These are phyloP conservation scores for Bothriochloa decipiens DNA, from an alignment of 176 grass and related monocot species.

Conservation along the genomic window DNA sequence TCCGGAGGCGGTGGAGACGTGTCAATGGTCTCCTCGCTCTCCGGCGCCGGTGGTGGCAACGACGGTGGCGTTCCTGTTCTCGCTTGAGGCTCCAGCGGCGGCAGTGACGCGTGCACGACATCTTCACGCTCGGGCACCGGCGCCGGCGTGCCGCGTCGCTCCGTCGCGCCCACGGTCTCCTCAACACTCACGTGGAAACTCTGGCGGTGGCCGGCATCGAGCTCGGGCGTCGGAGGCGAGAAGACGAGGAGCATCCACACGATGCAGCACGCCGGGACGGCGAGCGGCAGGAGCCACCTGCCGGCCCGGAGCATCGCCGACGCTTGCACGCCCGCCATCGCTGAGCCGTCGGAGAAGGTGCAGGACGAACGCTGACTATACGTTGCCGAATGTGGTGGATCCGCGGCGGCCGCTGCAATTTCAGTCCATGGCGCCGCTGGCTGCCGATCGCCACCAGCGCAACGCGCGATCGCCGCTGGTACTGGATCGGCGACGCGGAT, in stretches of 20 bases:
- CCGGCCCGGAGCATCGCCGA: conserved; percentile 27
- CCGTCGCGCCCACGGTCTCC: not conserved
- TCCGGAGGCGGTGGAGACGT: not conserved
- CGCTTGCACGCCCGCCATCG: conserved; percentile 30
- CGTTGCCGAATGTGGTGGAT: not conserved
- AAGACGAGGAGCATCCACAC: conserved; percentile 42
- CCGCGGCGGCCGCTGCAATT: not conserved
- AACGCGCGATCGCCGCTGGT: conserved; percentile 1
- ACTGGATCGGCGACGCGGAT: conserved; percentile 6
- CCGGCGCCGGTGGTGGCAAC: not conserved
- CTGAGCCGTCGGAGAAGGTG: conserved; percentile 12
- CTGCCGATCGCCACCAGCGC: not conserved
- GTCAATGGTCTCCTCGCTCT: not conserved
- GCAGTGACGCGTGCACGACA: not conserved
- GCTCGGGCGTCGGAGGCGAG: conserved; percentile 3
- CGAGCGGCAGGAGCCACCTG: conserved; percentile 33
- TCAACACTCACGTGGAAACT: not conserved
- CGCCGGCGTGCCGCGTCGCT: not conserved
- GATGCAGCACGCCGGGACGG: conserved; percentile 43
- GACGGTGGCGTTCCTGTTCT: not conserved
- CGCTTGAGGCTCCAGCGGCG: not conserved
- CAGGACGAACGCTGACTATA: not conserved
- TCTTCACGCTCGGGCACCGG: not conserved
- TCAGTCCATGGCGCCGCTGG: not conserved
- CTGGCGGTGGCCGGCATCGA: not conserved